A percentile compares a stretch with the other conserved stretches of the same genome.
Conservation (phyloP, 202 grass and related monocot genomes). For the Hordeum pubiflorum region DNA sequence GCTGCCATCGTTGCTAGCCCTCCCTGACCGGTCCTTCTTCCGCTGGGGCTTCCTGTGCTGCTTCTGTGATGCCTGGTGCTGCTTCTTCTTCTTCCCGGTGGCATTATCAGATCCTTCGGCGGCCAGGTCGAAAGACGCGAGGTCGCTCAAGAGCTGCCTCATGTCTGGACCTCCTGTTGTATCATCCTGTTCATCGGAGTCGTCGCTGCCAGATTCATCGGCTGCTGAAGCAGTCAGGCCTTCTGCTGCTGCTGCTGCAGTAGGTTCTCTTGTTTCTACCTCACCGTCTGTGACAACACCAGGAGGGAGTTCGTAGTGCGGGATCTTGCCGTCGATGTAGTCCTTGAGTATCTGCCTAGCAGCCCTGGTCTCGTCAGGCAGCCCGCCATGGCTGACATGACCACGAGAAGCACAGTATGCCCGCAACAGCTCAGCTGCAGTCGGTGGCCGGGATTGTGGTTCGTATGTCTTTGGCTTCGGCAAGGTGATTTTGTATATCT, state of each 20-base stretch:
- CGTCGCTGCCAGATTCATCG: slow-evolving; percentile 9
- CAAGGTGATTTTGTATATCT: slow-evolving; percentile 65
- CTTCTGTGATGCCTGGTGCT: slow-evolving; percentile 45
- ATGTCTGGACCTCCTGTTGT: slow-evolving; percentile 26
- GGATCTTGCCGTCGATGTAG: slow-evolving; percentile 88
- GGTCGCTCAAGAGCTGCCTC: slow-evolving; percentile 44
- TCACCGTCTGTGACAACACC: not conserved
- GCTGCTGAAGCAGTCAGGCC: not conserved
- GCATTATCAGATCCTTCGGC: slow-evolving; percentile 30
- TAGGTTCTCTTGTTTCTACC: not conserved
- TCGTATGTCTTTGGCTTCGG: slow-evolving; percentile 72
- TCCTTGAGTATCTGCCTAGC: slow-evolving; percentile 80
- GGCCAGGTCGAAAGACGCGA: slow-evolving; percentile 61
- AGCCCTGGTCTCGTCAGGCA: slow-evolving; percentile 77
- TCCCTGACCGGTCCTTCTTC: slow-evolving; percentile 90
- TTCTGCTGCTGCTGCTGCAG: not conserved
- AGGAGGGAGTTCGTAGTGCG: slow-evolving; percentile 85
- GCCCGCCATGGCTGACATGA: slow-evolving; percentile 67
- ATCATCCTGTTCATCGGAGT: slow-evolving; percentile 15
- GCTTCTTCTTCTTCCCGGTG: slow-evolving; percentile 45
- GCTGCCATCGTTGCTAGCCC: slow-evolving; percentile 50
- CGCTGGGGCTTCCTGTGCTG: slow-evolving; percentile 73
- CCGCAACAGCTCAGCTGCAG: slow-evolving; percentile 58
- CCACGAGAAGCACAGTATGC: slow-evolving; percentile 74
- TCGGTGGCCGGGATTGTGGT: slow-evolving; percentile 47